Evolutionary conservation across 176 grass and related monocot genomes (phyloP).

Genomic region (Calamus simplicifolius): DNA sequence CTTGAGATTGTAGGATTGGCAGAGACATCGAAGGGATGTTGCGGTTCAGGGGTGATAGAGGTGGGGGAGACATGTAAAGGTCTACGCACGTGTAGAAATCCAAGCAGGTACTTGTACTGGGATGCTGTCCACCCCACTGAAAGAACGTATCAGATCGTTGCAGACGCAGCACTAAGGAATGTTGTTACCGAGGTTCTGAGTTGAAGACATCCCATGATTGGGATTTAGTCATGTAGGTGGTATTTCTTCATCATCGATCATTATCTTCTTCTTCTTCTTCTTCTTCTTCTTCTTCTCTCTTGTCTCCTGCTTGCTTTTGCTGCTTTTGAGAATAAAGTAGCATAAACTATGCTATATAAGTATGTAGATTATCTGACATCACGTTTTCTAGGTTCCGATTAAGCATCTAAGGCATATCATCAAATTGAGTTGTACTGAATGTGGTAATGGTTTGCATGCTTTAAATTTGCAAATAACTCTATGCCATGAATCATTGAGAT

Average conservation of each 20-base stretch:
- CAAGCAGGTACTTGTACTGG: slow-evolving; percentile 58
- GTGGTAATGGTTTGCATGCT: too few relatives aligned
- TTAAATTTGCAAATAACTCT: too few relatives aligned
- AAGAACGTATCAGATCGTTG: slow-evolving; percentile 53
- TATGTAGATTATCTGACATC: too few relatives aligned
- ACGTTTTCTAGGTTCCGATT: too few relatives aligned
- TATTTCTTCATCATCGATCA: neutral
- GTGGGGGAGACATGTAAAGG: slow-evolving; percentile 53
- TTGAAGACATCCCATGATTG: slow-evolving; percentile 10
- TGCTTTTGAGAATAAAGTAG: too few relatives aligned
- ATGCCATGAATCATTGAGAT: too few relatives aligned
- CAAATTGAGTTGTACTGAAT: too few relatives aligned
- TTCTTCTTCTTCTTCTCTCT: neutral
- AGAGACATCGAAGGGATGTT: slow-evolving; percentile 54
- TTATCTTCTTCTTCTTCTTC: neutral
- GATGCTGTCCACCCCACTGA: slow-evolving; percentile 70
- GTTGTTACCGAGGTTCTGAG: slow-evolving; percentile 20
- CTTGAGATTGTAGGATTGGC: slow-evolving; percentile 27
- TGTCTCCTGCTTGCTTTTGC: neutral
- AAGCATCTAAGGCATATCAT: too few relatives aligned
- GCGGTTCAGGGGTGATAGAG: slow-evolving; percentile 53
- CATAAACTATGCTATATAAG: too few relatives aligned
- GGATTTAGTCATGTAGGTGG: neutral
- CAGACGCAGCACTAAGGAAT: slow-evolving; percentile 20
- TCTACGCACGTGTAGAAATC: slow-evolving; percentile 41